phyloP scores from a whole-genome alignment of 345 rosid species.

The Capsella bursapastoris region DNA sequence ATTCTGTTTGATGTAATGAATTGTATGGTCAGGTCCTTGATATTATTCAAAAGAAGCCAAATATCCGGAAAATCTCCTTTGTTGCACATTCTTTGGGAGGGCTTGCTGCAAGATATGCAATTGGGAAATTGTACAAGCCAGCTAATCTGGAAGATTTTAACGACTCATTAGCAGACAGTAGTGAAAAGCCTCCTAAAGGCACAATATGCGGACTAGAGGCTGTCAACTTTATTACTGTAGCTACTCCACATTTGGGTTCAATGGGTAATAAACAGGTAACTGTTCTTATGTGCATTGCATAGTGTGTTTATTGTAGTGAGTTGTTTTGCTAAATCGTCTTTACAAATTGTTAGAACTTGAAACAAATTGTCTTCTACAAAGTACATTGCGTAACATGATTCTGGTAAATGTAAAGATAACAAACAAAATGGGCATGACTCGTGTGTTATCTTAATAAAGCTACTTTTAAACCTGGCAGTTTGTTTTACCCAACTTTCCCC shows the following conservation, averaged over 20 bases:
- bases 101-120: constrained; percentile 89
- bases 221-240: constrained; percentile 86
- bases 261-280: constrained; percentile 93
- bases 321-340: constrained; percentile 20
- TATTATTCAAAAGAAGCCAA: constrained; percentile 65
- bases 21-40: constrained; percentile 66
- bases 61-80: constrained; percentile 81
- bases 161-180: constrained; percentile 36
- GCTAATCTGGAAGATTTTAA: constrained; percentile 44
- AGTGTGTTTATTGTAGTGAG: not conserved
- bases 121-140: constrained; percentile 84
- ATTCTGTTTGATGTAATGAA: not conserved
- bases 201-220: constrained; percentile 88
- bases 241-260: constrained; percentile 98
- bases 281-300: not conserved
- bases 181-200: constrained; percentile 47
- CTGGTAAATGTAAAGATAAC: not conserved
- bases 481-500: not conserved
- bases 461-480: not conserved
- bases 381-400: constrained; percentile 22
- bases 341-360: constrained; percentile 7
- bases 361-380: not conserved
- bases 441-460: not conserved
- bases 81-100: constrained; percentile 93
- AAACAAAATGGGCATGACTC: not conserved